A percentile compares a stretch with the other conserved stretches of the same genome.
These are phyloP conservation scores for Mollisia scopiformis DNA, from an alignment of 2,329 filamentous ascomycete genomes.

Conservation along the genomic window DNA sequence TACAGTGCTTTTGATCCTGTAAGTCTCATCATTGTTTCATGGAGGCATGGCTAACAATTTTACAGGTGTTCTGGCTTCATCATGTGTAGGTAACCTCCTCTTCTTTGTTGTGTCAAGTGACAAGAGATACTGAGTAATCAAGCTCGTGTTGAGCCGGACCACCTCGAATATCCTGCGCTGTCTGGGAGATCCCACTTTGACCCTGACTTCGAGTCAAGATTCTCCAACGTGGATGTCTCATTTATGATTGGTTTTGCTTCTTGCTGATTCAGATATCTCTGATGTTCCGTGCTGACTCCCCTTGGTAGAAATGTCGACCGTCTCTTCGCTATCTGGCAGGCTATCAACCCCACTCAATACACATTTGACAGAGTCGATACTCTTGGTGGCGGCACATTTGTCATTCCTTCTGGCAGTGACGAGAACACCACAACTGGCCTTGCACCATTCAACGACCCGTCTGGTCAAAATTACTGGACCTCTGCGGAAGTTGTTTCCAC, in stretches of 20 bases:
- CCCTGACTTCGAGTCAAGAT: too few relatives aligned
- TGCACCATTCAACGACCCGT: constrained; percentile 65
- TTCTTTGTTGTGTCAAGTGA: too few relatives aligned
- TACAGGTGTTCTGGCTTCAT: constrained; percentile 46
- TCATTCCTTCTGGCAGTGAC: constrained; percentile 54
- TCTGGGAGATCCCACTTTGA: too few relatives aligned
- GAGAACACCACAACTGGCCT: constrained; percentile 60
- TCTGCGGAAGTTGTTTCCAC: constrained; percentile 21
- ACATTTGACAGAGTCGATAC: constrained; percentile 53
- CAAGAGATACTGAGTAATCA: too few relatives aligned
- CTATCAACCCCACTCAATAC: constrained; percentile 69
- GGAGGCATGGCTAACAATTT: too few relatives aligned
- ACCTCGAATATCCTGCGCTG: too few relatives aligned
- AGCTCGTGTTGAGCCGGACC: too few relatives aligned
- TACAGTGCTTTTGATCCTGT: constrained; percentile 82
- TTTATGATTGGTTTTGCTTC: too few relatives aligned
- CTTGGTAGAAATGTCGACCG: constrained; percentile 66
- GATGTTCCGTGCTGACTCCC: background rate
- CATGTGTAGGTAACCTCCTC: constrained; percentile 24
- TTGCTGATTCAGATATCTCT: too few relatives aligned
- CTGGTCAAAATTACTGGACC: constrained; percentile 25
- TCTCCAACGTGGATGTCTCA: too few relatives aligned
- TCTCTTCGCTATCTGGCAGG: constrained; percentile 77
- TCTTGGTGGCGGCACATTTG: constrained; percentile 63
- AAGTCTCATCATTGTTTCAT: too few relatives aligned